These are phyloP conservation scores for Metarhizium robertsii DNA, from an alignment of 2,329 filamentous ascomycete genomes.

Conservation along the genomic window DNA sequence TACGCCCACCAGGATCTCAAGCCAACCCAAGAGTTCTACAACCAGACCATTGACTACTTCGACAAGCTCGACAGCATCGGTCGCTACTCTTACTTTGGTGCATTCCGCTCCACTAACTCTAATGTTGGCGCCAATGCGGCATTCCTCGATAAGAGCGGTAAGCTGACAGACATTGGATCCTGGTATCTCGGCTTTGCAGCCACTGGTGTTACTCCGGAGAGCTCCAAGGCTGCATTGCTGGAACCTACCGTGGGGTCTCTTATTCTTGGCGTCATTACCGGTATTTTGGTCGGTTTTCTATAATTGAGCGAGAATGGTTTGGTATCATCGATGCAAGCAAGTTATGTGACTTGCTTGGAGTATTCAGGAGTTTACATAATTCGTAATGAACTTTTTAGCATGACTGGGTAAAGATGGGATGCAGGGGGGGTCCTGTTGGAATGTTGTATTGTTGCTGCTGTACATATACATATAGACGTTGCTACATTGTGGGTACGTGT, in stretches of 20 bases:
- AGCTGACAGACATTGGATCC: conserved; percentile 65
- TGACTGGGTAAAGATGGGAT: background rate
- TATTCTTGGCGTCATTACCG: conserved; percentile 1
- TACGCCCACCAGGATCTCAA: conserved; percentile 45
- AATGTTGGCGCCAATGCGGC: conserved; percentile 67
- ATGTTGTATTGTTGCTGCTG: background rate
- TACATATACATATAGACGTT: background rate
- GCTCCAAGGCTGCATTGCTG: conserved; percentile 6
- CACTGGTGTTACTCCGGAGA: conserved; percentile 33
- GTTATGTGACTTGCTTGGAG: background rate
- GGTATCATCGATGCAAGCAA: background rate
- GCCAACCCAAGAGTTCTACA: conserved; percentile 57
- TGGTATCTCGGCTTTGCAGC: conserved; percentile 60
- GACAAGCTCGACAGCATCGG: conserved; percentile 48
- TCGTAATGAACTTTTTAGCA: background rate
- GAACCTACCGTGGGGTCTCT: background rate
- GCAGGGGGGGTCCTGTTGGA: background rate
- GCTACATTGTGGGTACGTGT: background rate
- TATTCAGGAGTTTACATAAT: background rate
- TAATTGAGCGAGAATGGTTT: background rate
- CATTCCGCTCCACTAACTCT: conserved; percentile 58
- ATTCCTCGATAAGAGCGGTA: conserved; percentile 58
- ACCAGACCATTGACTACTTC: conserved; percentile 55
- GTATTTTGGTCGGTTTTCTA: background rate
- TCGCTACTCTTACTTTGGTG: conserved; percentile 67